These are phyloP conservation scores for Hypholoma fasciculare DNA, from an alignment of 768 basidiomycete species.

Conservation along the genomic window DNA sequence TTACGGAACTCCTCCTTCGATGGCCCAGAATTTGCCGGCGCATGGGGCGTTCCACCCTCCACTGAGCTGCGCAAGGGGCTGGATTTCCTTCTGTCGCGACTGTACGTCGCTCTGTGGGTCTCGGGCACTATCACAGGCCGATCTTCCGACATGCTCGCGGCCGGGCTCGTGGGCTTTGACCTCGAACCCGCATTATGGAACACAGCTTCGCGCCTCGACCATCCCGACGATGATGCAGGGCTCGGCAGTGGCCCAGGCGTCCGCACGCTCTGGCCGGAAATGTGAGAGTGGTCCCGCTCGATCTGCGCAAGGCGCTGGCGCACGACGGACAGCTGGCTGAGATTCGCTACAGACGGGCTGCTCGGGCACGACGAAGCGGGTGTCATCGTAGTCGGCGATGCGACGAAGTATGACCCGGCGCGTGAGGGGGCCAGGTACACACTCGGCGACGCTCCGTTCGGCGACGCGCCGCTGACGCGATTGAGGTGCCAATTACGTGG, in stretches of 20 bases:
- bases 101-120: not conserved
- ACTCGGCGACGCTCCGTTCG: not conserved
- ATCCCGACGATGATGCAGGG: conserved; percentile 15
- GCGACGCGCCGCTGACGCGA: not conserved
- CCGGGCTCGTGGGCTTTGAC: not conserved
- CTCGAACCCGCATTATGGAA: conserved; percentile 8
- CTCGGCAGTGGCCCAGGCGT: conserved; percentile 10
- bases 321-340: conserved; percentile 63
- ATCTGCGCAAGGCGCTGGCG: conserved; percentile 66
- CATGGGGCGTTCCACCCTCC: not conserved
- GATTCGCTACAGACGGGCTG: conserved; percentile 64
- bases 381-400: conserved; percentile 8
- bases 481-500: not conserved
- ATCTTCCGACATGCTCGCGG: not conserved
- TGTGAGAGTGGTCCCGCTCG: conserved; percentile 34
- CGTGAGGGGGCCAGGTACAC: not conserved
- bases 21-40: not conserved
- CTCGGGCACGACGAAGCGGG: conserved; percentile 12
- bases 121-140: not conserved
- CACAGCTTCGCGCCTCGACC: conserved; percentile 15
- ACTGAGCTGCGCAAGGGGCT: not conserved
- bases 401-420: conserved; percentile 12
- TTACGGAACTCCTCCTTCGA: conserved; percentile 18
- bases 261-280: conserved; percentile 17
- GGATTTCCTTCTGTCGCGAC: not conserved